These are phyloP conservation scores for Whalleya microplaca DNA, from an alignment of 2,329 filamentous ascomycete species.

Conservation along the genomic window DNA sequence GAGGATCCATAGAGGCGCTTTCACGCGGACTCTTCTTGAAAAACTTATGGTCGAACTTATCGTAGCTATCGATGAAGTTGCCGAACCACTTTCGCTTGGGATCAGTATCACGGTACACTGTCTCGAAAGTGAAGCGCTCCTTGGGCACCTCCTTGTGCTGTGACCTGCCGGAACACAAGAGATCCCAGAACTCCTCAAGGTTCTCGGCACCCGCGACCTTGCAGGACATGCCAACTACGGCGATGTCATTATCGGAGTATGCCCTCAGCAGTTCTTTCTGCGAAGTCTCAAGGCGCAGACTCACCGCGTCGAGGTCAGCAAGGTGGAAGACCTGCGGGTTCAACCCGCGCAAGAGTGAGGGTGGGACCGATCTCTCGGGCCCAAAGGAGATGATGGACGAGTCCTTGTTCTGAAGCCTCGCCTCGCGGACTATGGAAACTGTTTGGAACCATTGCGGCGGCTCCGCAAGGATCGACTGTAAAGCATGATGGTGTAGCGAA, in stretches of 20 bases:
- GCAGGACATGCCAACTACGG: slow-evolving; percentile 43
- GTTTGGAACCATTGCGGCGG: slow-evolving; percentile 41
- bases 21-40: slow-evolving; percentile 29
- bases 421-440: slow-evolving; percentile 26
- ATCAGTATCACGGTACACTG: slow-evolving; percentile 29
- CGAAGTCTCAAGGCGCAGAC: slow-evolving; percentile 11
- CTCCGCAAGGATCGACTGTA: slow-evolving; percentile 40
- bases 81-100: slow-evolving; percentile 33
- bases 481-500: slow-evolving; percentile 35
- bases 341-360: slow-evolving; percentile 23
- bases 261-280: slow-evolving; percentile 6
- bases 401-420: slow-evolving; percentile 12
- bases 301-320: slow-evolving; percentile 10
- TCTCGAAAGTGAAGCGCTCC: slow-evolving; percentile 30
- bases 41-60: slow-evolving; percentile 33
- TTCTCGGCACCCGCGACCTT: slow-evolving; percentile 40
- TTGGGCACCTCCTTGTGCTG: slow-evolving; percentile 35
- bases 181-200: slow-evolving; percentile 39
- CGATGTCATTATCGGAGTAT: slow-evolving; percentile 33
- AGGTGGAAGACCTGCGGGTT: slow-evolving; percentile 20
- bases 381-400: slow-evolving; percentile 41
- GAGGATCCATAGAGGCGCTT: slow-evolving; percentile 25
- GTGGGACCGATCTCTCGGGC: slow-evolving; percentile 41
- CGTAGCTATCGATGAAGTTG: slow-evolving; percentile 32
- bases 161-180: slow-evolving; percentile 34